These are phyloP conservation scores for Gossypium davidsonii DNA, from an alignment of 441 rosid genomes.

Conservation along the genomic window DNA sequence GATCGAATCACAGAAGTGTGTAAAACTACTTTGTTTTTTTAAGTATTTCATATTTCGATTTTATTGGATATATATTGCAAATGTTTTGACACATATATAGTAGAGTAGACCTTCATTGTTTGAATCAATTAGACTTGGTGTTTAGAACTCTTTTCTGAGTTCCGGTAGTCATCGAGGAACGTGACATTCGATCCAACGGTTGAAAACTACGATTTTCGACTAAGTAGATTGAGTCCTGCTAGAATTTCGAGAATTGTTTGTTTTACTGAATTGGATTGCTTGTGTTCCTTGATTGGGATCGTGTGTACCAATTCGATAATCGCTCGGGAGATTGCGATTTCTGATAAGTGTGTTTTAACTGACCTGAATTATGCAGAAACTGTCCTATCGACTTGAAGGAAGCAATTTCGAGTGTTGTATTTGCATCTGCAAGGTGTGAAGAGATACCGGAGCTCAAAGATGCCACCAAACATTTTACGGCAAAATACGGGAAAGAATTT, in stretches of 20 bases:
- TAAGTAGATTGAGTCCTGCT: background rate
- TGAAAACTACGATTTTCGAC: background rate
- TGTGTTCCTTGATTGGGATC: too few species aligned
- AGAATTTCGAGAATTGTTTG: background rate
- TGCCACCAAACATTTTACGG: constrained; percentile 48
- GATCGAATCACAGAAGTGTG: constrained; percentile 84
- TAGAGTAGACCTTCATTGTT: background rate
- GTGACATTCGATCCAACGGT: background rate
- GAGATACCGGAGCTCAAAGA: constrained; percentile 78
- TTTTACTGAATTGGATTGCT: background rate
- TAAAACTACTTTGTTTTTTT: background rate
- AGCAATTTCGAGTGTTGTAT: constrained; percentile 66
- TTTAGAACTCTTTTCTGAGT: background rate
- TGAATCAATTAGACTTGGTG: background rate
- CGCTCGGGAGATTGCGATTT: too few species aligned
- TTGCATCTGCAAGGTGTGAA: constrained; percentile 75
- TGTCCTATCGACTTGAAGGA: constrained; percentile 93
- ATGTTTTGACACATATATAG: background rate
- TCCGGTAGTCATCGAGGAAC: background rate
- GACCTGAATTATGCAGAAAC: constrained; percentile 36
- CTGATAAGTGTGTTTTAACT: constrained; percentile 8
- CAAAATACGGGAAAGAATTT: constrained; percentile 83
- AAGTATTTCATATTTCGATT: background rate
- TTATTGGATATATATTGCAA: background rate
- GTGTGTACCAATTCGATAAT: too few species aligned